These are phyloP conservation scores for Neurospora sp. DNA, from an alignment of 495 filamentous ascomycete species.

Conservation along the genomic window DNA sequence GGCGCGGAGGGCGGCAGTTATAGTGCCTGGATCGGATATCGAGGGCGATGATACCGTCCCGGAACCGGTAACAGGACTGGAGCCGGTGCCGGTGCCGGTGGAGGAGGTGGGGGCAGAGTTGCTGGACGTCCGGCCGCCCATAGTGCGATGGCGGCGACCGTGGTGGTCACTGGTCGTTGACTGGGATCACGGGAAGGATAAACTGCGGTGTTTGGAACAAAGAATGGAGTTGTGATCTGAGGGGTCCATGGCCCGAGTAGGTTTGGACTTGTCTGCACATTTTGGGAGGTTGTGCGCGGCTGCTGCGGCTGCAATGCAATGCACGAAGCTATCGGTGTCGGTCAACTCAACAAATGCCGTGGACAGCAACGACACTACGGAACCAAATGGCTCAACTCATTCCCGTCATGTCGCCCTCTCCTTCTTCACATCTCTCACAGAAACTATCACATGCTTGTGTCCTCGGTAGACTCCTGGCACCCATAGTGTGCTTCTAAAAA, in stretches of 20 bases:
- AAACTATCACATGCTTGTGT: background rate
- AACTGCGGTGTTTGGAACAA: background rate
- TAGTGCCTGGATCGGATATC: slow-evolving; percentile 1
- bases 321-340: background rate
- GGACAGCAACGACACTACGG: background rate
- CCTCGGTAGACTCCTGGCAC: background rate
- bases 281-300: background rate
- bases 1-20: slow-evolving; percentile 17
- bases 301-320: background rate
- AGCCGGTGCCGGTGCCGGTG: slow-evolving; percentile 4
- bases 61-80: background rate
- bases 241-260: background rate
- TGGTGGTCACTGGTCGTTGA: background rate
- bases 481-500: background rate
- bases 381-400: background rate
- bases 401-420: background rate
- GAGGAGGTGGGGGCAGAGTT: background rate
- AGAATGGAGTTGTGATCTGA: background rate
- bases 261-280: background rate
- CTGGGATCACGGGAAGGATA: no score
- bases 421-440: background rate
- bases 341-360: background rate
- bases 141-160: background rate
- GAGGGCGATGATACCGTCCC: background rate
- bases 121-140: slow-evolving; percentile 1